Evolutionary conservation across 805 yeast species (phyloP), one percentile per base, ranked within the genome.

Genomic region (Middelhovenomyces tepae): DNA sequence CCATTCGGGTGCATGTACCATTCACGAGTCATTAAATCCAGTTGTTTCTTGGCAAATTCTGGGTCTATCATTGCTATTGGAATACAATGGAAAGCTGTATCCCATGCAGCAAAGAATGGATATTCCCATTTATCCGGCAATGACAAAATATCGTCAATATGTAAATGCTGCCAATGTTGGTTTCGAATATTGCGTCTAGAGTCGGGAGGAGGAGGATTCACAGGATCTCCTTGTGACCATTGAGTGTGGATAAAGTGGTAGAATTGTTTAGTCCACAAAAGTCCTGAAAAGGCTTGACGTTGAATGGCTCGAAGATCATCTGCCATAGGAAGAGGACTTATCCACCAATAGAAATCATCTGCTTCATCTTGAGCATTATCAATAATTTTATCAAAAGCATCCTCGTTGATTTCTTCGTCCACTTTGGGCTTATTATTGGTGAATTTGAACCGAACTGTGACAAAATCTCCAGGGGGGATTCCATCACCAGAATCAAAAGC

Each of bases 1-100:
- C 96, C 96, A 54, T 86, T 86, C 28, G 95, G 95, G 54, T 89
- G 95, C 93, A 85, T 84, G 54, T 86, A 86, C 95, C 95, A 86
- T 59, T 86, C 96, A 51, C 95, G 70, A 19, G 94, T 79, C 54
- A 86, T 63, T 37, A 86, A 62, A 53, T 80, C 94, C 46, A 86
- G 68, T 60, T 86, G 95, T 47, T 73, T 78, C 56, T 86, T 86
- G 22, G 95, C 93, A 61, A 83, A 86, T 35, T 73, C 84, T 1
- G 95, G 94, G 56, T 86, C 96, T 50, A 86, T 75, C 86, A 86
- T 82, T 4, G 95, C 89, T 42, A 86, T 61, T 8, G 96, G 95
- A 46, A 86, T 73, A 48, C 94, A 82, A 59, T 86, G 96, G 74
- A 86, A 86, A 0, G 95, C 94, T 4, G 94, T 78, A 57, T 86